phyloP scores from a whole-genome alignment of 176 grass and related monocot species.

The Carex cristatella region DNA sequence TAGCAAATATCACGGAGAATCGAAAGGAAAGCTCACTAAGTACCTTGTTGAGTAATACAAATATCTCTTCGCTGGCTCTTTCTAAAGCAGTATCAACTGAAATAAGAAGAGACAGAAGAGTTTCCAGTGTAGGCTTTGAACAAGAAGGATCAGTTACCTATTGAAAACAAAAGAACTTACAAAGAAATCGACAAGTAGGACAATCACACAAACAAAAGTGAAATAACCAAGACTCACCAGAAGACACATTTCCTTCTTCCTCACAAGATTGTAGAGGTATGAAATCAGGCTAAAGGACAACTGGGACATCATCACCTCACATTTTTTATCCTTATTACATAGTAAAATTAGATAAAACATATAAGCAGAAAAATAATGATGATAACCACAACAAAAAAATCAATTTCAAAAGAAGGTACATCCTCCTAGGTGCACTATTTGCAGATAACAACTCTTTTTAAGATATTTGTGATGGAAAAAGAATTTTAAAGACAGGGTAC shows the following conservation, averaged over 20 bases:
- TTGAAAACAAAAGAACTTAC: background rate
- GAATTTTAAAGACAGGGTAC: background rate
- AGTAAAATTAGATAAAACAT: background rate
- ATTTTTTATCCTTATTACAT: slow-evolving; percentile 59
- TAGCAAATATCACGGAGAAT: background rate
- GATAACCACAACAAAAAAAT: slow-evolving; percentile 37
- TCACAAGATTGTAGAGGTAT: slow-evolving; percentile 75
- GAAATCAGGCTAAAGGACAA: slow-evolving; percentile 75
- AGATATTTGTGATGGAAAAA: background rate
- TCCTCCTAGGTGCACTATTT: background rate
- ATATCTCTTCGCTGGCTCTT: slow-evolving; percentile 82
- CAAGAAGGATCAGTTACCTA: slow-evolving; percentile 23
- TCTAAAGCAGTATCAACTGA: slow-evolving; percentile 55
- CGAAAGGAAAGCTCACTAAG: background rate
- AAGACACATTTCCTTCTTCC: slow-evolving; percentile 66
- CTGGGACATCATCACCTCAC: slow-evolving; percentile 52
- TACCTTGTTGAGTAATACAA: slow-evolving; percentile 95
- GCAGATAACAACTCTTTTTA: slow-evolving; percentile 3
- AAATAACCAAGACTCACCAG: slow-evolving; percentile 40
- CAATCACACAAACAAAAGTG: slow-evolving; percentile 6
- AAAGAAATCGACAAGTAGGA: slow-evolving; percentile 1
- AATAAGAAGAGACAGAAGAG: slow-evolving; percentile 66
- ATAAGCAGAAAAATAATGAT: slow-evolving; percentile 7
- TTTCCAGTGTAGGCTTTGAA: slow-evolving; percentile 66
- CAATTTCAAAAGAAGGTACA: background rate